Conservation (phyloP, 768 basidiomycete genomes). For the Phlegmacium glaucopus region DNA sequence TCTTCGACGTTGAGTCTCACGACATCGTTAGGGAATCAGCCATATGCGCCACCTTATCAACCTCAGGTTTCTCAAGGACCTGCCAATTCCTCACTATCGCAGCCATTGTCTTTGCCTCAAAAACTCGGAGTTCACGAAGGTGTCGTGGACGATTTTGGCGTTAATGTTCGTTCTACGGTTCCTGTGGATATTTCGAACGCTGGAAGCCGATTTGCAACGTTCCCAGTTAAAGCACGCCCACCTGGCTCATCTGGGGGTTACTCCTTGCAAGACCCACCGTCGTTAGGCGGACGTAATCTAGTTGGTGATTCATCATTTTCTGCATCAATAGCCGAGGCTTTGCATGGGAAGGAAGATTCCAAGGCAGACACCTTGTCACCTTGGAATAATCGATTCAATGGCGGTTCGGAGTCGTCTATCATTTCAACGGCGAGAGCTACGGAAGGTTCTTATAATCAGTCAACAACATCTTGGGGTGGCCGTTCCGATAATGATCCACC, state of each 20-base stretch:
- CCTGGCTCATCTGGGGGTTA: conserved; percentile 20
- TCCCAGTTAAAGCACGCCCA: conserved; percentile 47
- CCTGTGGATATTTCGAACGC: conserved; percentile 17
- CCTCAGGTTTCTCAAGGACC: background rate
- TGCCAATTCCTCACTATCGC: conserved; percentile 4
- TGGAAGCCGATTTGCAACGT: conserved; percentile 62
- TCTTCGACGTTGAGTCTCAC: background rate
- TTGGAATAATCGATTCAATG: background rate
- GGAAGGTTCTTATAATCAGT: conserved; percentile 8
- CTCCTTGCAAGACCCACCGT: conserved; percentile 27
- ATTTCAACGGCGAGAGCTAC: conserved; percentile 4
- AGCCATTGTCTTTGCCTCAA: conserved; percentile 7
- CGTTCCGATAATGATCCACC: background rate
- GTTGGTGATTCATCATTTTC: conserved; percentile 30
- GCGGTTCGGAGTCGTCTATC: background rate
- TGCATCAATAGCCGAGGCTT: conserved; percentile 33
- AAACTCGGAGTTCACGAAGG: conserved; percentile 12
- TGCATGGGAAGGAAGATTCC: conserved; percentile 8
- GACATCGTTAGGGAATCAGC: background rate
- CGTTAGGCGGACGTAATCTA: conserved; percentile 17
- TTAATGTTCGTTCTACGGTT: conserved; percentile 22
- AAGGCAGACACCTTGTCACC: conserved; percentile 4
- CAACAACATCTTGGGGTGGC: conserved; percentile 5
- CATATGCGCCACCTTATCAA: background rate
- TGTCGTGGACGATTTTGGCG: conserved; percentile 42